phyloP scores from a whole-genome alignment of 2,329 filamentous ascomycete species.

The Ascosphaera apis region DNA sequence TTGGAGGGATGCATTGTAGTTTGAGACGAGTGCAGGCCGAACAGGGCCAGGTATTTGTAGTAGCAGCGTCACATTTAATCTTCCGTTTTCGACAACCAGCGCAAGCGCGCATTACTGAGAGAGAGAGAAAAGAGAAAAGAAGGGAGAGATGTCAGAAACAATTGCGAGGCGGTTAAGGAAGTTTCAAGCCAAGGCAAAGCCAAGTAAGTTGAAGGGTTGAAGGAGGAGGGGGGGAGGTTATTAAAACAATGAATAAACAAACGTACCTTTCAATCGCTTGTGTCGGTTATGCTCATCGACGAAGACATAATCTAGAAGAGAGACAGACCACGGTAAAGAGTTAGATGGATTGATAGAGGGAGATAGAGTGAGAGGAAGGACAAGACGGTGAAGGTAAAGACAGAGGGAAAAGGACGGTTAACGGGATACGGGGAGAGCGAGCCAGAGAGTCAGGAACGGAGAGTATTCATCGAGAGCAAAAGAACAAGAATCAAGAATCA shows the following conservation, averaged over 20 bases:
- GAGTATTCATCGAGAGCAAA: no score
- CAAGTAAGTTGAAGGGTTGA: no score
- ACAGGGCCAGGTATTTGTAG: constrained; percentile 93
- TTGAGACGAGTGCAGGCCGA: constrained; percentile 82
- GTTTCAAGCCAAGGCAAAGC: no score
- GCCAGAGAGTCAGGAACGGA: neutral
- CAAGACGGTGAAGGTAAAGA: neutral
- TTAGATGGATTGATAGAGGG: neutral
- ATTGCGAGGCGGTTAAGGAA: no score
- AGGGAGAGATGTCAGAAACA: no score
- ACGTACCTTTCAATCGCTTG: constrained; percentile 74
- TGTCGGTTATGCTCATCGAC: constrained; percentile 97
- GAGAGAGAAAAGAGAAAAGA: no score
- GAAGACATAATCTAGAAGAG: constrained; percentile 90
- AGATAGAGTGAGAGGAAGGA: neutral
- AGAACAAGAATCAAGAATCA: no score
- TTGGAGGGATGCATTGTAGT: constrained; percentile 77
- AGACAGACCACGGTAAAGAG: no score
- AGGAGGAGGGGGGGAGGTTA: neutral
- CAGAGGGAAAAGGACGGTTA: neutral
- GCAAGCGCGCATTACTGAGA: constrained; percentile 78
- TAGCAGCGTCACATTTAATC: constrained; percentile 94
- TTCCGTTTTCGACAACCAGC: constrained; percentile 87
- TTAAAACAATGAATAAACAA: no score
- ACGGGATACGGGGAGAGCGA: neutral